Base-by-base conservation (phyloP, 2,329 filamentous ascomycete species). In the Cytospora paraplurivora region DNA sequence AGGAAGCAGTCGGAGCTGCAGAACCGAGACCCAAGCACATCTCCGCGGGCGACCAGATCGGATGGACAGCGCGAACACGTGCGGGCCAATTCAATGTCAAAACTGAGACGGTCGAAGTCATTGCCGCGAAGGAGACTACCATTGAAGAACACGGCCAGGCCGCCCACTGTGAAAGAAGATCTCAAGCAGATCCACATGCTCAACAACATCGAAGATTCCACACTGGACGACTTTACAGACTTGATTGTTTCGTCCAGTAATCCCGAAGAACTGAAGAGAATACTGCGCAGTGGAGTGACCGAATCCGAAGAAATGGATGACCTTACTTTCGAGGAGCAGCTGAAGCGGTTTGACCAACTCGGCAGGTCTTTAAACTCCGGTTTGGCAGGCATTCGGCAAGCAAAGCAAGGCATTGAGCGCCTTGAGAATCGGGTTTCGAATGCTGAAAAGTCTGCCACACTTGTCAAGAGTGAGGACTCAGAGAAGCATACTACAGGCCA, bases 141-240 rank as follows among this genome's bases (percentile, higher is more conserved):
- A 12, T 71, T 85, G 41, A 76, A 78, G 66, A 87, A 87, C 73
- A 81, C 84, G 4, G 81, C 81, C 59, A 81, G 77, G 63, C 82
- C 78, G 3, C 79, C 82, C 1, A 83, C 81, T 2, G 84, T 84
- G 59, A 82, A 78, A 61, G 83, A 85, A 62, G 85, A 87, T 67
- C 73, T 87, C 34, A 74, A 79, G 34, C 79, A 83, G 57, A 81
- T 87, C 53, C 78, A 84, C 66, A 77, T 77, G 17, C 75, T 74
- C 52, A 79, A 85, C 68, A 78, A 85, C 59, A 80, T 86, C 33
- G 84, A 87, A 19, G 85, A 87, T 68, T 85, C 82, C 1, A 86
- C 84, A 0, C 72, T 86, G n/a, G 84, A 87, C 55, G 82, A 86
- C 65, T 75, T 86, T 35, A 82, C 82, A 62, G 80, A 82, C 34